Conservation (phyloP, 176 grass and related monocot species). For the Echinochloa phyllopogon region DNA sequence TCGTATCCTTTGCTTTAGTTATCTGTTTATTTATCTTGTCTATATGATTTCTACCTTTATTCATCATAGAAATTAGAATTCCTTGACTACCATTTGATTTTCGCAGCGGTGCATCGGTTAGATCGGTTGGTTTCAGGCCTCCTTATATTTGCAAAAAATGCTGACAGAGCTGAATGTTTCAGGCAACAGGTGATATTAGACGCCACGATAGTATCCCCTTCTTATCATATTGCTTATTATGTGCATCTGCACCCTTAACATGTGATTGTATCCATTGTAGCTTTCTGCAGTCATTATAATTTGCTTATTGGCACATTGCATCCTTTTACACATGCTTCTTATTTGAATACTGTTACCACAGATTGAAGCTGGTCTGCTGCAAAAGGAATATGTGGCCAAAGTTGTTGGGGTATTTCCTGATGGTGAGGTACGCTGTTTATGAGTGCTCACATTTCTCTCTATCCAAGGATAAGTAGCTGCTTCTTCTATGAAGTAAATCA, state of each 20-base stretch:
- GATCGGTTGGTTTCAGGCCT: constrained; percentile 97
- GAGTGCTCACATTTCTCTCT: neutral
- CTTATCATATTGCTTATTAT: constrained; percentile 16
- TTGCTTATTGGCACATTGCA: constrained; percentile 15
- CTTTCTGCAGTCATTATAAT: constrained; percentile 5
- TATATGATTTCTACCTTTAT: neutral
- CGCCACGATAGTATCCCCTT: constrained; percentile 12
- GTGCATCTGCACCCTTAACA: constrained; percentile 16
- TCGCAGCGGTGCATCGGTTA: constrained; percentile 86
- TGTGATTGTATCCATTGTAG: constrained; percentile 14
- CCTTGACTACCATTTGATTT: constrained; percentile 79
- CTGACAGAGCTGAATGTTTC: constrained; percentile 77
- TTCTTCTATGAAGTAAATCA: constrained; percentile 13
- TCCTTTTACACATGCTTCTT: constrained; percentile 26
- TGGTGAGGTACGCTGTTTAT: constrained; percentile 62
- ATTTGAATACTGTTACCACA: constrained; percentile 36
- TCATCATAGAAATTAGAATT: constrained; percentile 21
- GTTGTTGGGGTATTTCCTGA: constrained; percentile 94
- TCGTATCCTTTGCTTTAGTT: constrained; percentile 76
- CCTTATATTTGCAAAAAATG: constrained; percentile 96
- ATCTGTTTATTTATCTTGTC: constrained; percentile 31
- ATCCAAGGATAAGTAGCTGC: neutral
- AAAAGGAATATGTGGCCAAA: constrained; percentile 96
- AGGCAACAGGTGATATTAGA: constrained; percentile 74
- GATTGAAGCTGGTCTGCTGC: constrained; percentile 82